Evolutionary conservation across 2,329 filamentous ascomycete species (phyloP).

Genomic region (Calonectria leucothoes): DNA sequence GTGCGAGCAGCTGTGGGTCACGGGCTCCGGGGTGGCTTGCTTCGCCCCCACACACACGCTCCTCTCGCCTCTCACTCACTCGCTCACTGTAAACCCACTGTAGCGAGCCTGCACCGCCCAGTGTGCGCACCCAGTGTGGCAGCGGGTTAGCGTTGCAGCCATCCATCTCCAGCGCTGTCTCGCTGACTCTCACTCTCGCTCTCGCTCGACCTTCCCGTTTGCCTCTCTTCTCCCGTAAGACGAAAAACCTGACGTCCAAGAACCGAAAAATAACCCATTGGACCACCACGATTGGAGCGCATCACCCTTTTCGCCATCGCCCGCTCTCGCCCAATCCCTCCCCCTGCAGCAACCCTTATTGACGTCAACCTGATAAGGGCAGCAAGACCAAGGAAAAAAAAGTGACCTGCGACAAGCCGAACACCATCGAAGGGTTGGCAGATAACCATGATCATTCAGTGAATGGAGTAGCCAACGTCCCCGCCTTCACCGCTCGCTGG

Average conservation of each 20-base stretch:
- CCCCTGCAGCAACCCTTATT: not conserved
- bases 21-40: conserved; percentile 15
- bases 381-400: not conserved
- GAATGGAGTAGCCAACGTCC: conserved; percentile 20
- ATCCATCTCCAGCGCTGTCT: not conserved
- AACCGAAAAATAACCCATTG: conserved; percentile 10
- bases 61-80: not conserved
- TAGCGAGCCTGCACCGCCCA: not conserved
- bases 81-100: not conserved
- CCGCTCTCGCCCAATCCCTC: not conserved
- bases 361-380: not conserved
- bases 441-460: conserved; percentile 2
- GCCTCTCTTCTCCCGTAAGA: not conserved
- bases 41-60: not conserved
- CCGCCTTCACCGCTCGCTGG: conserved; percentile 27
- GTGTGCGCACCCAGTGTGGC: not conserved
- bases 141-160: not conserved
- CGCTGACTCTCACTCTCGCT: not conserved
- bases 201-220: not conserved
- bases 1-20: conserved; percentile 6
- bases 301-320: not conserved
- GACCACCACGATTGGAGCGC: conserved; percentile 7
- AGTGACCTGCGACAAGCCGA: not conserved
- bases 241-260: not conserved
- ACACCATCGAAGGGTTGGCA: not conserved